Conservation (phyloP, 2,329 filamentous ascomycete species). For the Paracoccidioides brasiliensis region DNA sequence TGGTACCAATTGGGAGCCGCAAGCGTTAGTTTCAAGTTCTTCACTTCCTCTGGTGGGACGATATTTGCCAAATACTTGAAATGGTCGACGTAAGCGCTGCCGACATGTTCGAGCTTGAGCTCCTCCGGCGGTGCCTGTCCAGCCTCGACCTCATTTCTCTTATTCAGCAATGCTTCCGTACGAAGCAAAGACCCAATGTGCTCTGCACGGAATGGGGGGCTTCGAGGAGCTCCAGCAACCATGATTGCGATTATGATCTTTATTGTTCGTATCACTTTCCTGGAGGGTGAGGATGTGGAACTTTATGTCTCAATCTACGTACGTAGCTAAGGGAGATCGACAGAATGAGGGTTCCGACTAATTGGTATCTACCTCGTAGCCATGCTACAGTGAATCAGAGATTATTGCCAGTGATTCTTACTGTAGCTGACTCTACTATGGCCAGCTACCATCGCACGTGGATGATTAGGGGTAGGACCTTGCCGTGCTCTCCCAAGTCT, state of each 20-base stretch:
- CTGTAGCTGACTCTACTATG: too few species aligned
- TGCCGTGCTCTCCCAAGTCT: too few species aligned
- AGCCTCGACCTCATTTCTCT: constrained; percentile 44
- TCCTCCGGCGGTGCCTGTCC: constrained; percentile 42
- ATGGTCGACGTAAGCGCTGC: constrained; percentile 44
- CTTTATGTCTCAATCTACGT: too few species aligned
- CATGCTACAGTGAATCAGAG: too few species aligned
- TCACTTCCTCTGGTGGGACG: constrained; percentile 47
- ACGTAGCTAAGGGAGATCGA: too few species aligned
- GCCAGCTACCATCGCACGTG: too few species aligned
- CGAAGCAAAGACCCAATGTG: constrained; percentile 60
- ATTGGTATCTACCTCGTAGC: too few species aligned
- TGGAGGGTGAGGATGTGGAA: too few species aligned
- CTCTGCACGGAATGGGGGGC: constrained; percentile 56
- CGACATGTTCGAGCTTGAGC: constrained; percentile 48
- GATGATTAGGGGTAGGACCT: too few species aligned
- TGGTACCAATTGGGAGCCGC: constrained; percentile 59
- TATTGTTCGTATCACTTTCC: too few species aligned
- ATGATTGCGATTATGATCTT: constrained; percentile 4
- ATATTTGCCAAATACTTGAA: constrained; percentile 47
- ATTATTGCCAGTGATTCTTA: too few species aligned
- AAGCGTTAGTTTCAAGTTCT: constrained; percentile 56
- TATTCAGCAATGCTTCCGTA: constrained; percentile 47
- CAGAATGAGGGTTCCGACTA: too few species aligned
- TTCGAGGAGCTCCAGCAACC: constrained; percentile 25